A percentile compares a stretch with the other conserved stretches of the same genome.
These are phyloP conservation scores for Phenoliferia sp. DNA, from an alignment of 1,284 basidiomycete genomes.

Conservation along the genomic window DNA sequence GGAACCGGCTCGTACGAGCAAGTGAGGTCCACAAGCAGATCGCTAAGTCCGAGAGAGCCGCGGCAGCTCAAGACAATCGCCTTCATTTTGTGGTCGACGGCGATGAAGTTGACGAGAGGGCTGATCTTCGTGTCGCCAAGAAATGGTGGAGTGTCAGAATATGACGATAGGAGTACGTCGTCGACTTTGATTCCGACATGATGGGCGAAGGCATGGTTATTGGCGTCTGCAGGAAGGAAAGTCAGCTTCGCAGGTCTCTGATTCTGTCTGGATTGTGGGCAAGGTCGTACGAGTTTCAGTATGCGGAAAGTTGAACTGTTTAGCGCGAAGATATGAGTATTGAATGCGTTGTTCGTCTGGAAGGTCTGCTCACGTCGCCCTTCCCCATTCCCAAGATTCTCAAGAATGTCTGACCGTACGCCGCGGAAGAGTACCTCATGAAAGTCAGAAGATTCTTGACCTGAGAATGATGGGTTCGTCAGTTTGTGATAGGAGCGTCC, in stretches of 20 bases:
- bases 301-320: slow-evolving; percentile 47
- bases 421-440: slow-evolving; percentile 48
- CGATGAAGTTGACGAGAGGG: slow-evolving; percentile 46
- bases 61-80: slow-evolving; percentile 47
- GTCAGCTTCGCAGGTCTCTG: slow-evolving; percentile 17
- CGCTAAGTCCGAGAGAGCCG: slow-evolving; percentile 49
- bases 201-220: slow-evolving; percentile 41
- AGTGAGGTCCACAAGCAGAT: slow-evolving; percentile 51
- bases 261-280: not conserved
- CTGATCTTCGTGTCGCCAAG: slow-evolving; percentile 42
- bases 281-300: slow-evolving; percentile 47
- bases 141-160: slow-evolving; percentile 41
- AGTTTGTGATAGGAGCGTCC: too few relatives aligned
- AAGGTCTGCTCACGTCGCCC: slow-evolving; percentile 7
- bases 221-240: slow-evolving; percentile 18
- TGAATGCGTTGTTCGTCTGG: too few relatives aligned
- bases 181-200: slow-evolving; percentile 51
- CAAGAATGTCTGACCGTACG: slow-evolving; percentile 48
- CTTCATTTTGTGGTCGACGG: slow-evolving; percentile 47
- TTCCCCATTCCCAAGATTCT: slow-evolving; percentile 48
- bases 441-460: slow-evolving; percentile 49
- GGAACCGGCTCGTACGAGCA: slow-evolving; percentile 47
- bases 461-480: not conserved
- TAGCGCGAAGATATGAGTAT: slow-evolving; percentile 12
- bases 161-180: slow-evolving; percentile 48